phyloP scores from a whole-genome alignment of 331 rosid genomes.

The Pyracantha coccinea region DNA sequence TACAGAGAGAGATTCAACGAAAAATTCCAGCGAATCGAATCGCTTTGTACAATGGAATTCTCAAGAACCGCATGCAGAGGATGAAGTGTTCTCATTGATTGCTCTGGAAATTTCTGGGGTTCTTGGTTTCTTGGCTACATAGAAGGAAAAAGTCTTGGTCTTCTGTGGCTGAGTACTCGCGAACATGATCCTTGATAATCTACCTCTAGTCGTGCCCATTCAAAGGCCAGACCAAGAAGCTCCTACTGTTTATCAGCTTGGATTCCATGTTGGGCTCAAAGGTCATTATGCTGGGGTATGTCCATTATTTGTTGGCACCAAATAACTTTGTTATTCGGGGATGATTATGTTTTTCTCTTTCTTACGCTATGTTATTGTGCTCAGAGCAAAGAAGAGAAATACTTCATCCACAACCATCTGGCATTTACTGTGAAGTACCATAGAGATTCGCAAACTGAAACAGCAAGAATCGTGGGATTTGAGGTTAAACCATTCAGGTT shows the following conservation, averaged over 20 bases:
- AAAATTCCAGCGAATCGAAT: constrained; percentile 56
- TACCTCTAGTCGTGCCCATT: constrained; percentile 76
- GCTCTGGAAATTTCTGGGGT: not conserved
- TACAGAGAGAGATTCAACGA: not conserved
- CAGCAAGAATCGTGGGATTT: constrained; percentile 93
- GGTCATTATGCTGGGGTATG: constrained; percentile 75
- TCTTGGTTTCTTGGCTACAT: not conserved
- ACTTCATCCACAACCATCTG: constrained; percentile 84
- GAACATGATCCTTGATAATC: constrained; percentile 95
- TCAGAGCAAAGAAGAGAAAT: constrained; percentile 83
- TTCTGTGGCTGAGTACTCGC: constrained; percentile 4
- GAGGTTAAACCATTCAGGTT: constrained; percentile 96
- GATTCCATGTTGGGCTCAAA: constrained; percentile 80
- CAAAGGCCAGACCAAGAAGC: constrained; percentile 66
- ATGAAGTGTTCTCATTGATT: constrained; percentile 39
- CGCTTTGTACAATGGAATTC: constrained; percentile 70
- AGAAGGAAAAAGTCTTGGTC: constrained; percentile 1
- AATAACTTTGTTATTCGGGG: not conserved
- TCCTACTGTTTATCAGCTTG: constrained; percentile 78
- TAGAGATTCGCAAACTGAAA: constrained; percentile 55
- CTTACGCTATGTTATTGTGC: constrained; percentile 21
- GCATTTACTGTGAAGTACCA: constrained; percentile 87
- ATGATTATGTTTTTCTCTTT: constrained; percentile 4
- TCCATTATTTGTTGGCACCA: constrained; percentile 10
- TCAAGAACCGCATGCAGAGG: constrained; percentile 48